Base-by-base conservation (phyloP, 2,329 filamentous ascomycete genomes). In the Colletotrichum agaves region DNA sequence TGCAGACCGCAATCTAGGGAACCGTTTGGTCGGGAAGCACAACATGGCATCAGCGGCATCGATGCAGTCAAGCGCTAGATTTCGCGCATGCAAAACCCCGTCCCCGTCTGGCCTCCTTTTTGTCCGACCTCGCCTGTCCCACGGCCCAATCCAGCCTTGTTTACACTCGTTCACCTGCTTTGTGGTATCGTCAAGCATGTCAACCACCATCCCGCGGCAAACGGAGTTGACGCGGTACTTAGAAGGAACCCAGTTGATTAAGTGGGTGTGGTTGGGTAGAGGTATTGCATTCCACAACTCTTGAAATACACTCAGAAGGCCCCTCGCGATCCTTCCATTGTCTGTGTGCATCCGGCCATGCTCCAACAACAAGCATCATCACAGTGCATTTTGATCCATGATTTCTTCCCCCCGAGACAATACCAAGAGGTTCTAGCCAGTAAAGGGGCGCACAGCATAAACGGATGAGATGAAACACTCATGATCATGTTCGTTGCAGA, bases 31-130 rank as follows among this genome's bases (percentile, higher is more conserved):
- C 55, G 61, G 71, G 71, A 67, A 60, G 61, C 67, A 73, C 73
- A 63, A 53, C 71, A 66, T 70, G 61, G 62, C 69, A 61, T 52
- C 60, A 64, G 68, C 64, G 59, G 62, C 65, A 70, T 72, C 72
- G 70, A 74, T 70, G 72, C 70, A 70, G 72, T 72, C 69, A 69
- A 64, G 73, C 71, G 62, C 65, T 57, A 74, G 73, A 73, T 74
- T 71, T 70, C 63, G 61, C 71, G 73, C 70, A 71, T 69, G 59
- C 57, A 61, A 69, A 67, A 43, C 46, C 56, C 50, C 33, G 53
- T 53, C 46, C 56, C 50, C 33, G 53, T 53, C 60, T 52, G 19
- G 19, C 35, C 61, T 55, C 27, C 50, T 58, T 60, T 37, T 21
- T 53, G 58, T 61, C 58, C 43, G 58, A 44, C 47, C 70, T 55